Percentiles rank a stretch among this genome's conserved stretches.
These are phyloP conservation scores for Pseudogymnoascus pannorum DNA, from an alignment of 2,329 filamentous ascomycete genomes.

Conservation along the genomic window DNA sequence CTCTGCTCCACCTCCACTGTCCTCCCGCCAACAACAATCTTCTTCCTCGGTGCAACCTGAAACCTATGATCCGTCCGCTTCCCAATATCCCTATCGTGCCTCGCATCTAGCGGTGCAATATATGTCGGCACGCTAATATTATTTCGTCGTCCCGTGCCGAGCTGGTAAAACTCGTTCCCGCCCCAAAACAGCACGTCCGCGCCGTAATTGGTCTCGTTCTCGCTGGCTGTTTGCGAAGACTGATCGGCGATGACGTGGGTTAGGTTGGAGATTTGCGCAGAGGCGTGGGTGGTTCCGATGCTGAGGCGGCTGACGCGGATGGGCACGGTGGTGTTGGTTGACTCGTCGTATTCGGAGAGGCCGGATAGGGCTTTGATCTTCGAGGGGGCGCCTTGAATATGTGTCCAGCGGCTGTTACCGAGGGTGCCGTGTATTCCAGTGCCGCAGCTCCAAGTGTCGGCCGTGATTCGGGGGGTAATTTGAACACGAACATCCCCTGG, in stretches of 20 bases:
- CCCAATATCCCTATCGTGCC: constrained; percentile 52
- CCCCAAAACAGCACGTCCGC: constrained; percentile 90
- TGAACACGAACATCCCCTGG: constrained; percentile 31
- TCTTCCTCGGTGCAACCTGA: constrained; percentile 71
- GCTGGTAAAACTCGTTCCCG: constrained; percentile 87
- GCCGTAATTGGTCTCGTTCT: constrained; percentile 78
- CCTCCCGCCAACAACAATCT: constrained; percentile 60
- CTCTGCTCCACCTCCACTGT: constrained; percentile 75
- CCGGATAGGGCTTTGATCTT: constrained; percentile 80
- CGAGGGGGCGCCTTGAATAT: constrained; percentile 67
- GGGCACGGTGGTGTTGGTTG: constrained; percentile 56
- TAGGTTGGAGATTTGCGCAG: constrained; percentile 77
- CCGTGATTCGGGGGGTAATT: constrained; percentile 41
- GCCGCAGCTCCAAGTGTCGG: constrained; percentile 82
- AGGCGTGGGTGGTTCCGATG: constrained; percentile 72
- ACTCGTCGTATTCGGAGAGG: constrained; percentile 82
- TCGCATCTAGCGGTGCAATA: constrained; percentile 66
- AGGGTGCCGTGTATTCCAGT: constrained; percentile 77
- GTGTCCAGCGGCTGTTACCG: constrained; percentile 83
- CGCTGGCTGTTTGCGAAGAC: constrained; percentile 32
- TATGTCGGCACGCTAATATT: constrained; percentile 72
- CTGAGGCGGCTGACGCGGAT: constrained; percentile 70
- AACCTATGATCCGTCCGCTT: constrained; percentile 66
- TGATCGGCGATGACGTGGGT: constrained; percentile 53
- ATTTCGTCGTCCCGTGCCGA: constrained; percentile 82